phyloP scores from a whole-genome alignment of 345 rosid species.

The Isatis tinctoria region DNA sequence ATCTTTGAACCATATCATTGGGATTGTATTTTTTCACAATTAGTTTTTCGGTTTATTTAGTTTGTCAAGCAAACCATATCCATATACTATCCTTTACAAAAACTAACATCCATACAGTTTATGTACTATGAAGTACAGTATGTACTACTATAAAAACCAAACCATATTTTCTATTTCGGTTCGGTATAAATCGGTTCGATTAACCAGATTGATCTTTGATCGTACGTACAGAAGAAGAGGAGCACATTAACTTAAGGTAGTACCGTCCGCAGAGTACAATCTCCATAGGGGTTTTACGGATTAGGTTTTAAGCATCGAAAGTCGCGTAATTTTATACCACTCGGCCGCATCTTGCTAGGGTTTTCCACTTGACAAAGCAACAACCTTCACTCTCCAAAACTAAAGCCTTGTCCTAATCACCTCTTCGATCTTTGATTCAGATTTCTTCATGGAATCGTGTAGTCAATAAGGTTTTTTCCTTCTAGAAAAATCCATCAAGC shows the following conservation, averaged over 20 bases:
- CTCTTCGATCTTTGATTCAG: not conserved
- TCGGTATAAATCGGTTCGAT: no score
- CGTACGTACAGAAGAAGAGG: not conserved
- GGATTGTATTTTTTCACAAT: no score
- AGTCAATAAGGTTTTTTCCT: constrained; percentile 1
- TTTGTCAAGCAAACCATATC: no score
- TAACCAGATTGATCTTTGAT: no score
- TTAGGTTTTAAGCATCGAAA: constrained; percentile 15
- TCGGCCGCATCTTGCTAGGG: constrained; percentile 18
- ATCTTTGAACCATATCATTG: no score
- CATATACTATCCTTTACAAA: no score
- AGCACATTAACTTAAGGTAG: not conserved
- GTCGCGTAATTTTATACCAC: not conserved
- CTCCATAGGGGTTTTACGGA: not conserved
- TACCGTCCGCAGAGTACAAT: not conserved
- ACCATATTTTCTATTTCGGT: no score
- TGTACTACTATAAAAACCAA: no score
- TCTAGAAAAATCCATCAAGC: not conserved
- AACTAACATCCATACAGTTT: no score
- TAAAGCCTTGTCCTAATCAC: not conserved
- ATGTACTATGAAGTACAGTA: no score
- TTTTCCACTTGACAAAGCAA: not conserved
- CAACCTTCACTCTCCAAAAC: not conserved
- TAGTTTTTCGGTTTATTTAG: no score
- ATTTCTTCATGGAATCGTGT: constrained; percentile 18